phyloP scores from a whole-genome alignment of 371 early-diverging fungal species.

The Mucor saturninus region DNA sequence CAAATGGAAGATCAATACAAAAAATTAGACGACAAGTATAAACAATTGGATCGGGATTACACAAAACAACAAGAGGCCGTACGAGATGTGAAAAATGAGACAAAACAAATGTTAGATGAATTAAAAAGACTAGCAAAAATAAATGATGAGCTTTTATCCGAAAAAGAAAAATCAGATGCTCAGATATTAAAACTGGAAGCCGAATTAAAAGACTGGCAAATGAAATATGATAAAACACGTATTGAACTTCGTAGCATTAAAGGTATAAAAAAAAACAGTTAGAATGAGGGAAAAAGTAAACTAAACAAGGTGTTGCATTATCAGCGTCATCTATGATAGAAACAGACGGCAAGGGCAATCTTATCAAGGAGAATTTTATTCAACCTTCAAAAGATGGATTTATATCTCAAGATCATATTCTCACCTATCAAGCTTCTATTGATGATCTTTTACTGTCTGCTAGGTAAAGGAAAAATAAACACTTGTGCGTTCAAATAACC shows the following conservation, averaged over 20 bases:
- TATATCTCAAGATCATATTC: slow-evolving; percentile 68
- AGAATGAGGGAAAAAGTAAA: neutral
- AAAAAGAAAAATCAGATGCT: slow-evolving; percentile 46
- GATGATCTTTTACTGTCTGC: slow-evolving; percentile 71
- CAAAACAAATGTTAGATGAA: slow-evolving; percentile 73
- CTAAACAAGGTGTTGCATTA: neutral
- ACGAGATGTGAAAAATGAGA: slow-evolving; percentile 75
- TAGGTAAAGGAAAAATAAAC: slow-evolving; percentile 40
- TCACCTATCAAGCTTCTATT: slow-evolving; percentile 79
- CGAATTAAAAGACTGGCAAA: slow-evolving; percentile 56
- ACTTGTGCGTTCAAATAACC: neutral
- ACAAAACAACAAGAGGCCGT: slow-evolving; percentile 65
- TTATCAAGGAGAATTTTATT: slow-evolving; percentile 45
- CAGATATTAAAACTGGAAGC: slow-evolving; percentile 32
- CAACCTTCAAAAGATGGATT: slow-evolving; percentile 63
- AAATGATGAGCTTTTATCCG: slow-evolving; percentile 62
- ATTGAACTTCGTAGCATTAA: slow-evolving; percentile 54
- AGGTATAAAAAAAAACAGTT: slow-evolving; percentile 29
- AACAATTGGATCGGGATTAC: slow-evolving; percentile 66
- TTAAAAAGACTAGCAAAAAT: slow-evolving; percentile 63
- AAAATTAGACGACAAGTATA: slow-evolving; percentile 38
- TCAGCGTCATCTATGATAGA: slow-evolving; percentile 23
- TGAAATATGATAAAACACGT: slow-evolving; percentile 51
- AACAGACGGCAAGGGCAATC: slow-evolving; percentile 25
- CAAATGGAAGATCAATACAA: slow-evolving; percentile 29